Percentiles rank a stretch among this genome's conserved stretches.
phyloP scores from a whole-genome alignment of 2,329 filamentous ascomycete genomes.

The Coniochaeta ligniaria region DNA sequence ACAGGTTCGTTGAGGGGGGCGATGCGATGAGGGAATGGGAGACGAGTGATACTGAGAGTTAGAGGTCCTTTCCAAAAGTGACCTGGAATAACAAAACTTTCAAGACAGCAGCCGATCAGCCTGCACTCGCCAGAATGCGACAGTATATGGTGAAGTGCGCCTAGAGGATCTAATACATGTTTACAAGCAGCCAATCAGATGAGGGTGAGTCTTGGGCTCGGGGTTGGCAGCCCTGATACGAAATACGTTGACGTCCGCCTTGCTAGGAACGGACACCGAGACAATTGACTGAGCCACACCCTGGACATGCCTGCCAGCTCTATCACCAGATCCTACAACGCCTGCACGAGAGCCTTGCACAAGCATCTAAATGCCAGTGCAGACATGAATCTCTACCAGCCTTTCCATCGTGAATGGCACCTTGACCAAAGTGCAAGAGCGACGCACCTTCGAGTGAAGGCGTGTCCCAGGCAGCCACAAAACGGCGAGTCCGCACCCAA shows the following conservation, averaged over 20 bases:
- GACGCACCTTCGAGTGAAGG: background rate
- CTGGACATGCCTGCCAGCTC: background rate
- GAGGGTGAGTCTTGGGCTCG: background rate
- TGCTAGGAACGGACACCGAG: background rate
- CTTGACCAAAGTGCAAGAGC: background rate
- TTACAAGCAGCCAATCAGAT: background rate
- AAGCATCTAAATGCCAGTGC: background rate
- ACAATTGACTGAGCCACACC: background rate
- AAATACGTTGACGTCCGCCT: background rate
- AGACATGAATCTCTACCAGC: background rate
- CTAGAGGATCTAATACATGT: too few relatives aligned
- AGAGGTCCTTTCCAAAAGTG: background rate
- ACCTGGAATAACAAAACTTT: background rate
- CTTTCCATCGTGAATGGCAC: background rate
- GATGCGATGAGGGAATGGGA: background rate
- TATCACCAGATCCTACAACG: background rate
- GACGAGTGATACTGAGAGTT: background rate
- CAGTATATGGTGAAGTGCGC: background rate
- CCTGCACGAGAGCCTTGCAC: background rate
- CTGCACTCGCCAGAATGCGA: background rate
- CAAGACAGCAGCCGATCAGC: background rate
- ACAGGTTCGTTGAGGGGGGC: slow-evolving; percentile 16
- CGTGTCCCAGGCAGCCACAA: background rate
- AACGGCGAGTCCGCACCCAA: background rate
- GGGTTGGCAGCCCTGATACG: background rate